Conservation (phyloP, 2,329 filamentous ascomycete genomes). For the Pseudogymnoascus sp. region DNA sequence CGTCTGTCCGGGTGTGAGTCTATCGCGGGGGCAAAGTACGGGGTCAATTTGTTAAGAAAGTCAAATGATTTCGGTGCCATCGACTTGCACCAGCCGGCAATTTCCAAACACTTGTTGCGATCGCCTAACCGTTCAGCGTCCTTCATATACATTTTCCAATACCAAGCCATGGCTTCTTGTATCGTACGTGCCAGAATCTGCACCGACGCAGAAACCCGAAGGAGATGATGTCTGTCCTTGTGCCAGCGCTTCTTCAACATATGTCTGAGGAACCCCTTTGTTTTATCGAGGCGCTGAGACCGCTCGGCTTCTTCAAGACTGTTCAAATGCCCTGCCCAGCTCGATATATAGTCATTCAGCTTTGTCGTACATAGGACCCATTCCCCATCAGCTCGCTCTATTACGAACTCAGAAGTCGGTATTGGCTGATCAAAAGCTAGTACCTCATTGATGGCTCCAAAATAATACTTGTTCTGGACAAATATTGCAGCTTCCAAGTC, state of each 20-base stretch:
- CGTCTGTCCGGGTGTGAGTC: background rate
- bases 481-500: background rate
- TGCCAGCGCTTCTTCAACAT: background rate
- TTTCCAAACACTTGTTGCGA: background rate
- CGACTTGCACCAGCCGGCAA: background rate
- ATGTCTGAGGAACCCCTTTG: background rate
- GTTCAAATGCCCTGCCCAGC: background rate
- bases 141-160: background rate
- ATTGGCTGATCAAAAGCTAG: background rate
- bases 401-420: background rate
- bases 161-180: background rate
- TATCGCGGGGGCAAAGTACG: background rate
- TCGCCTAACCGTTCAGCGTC: background rate
- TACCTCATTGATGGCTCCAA: background rate
- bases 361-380: background rate
- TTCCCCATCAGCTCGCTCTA: background rate
- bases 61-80: background rate
- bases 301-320: background rate
- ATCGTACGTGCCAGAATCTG: conserved; percentile 2
- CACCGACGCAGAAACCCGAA: background rate
- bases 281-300: background rate
- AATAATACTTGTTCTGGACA: conserved; percentile 6
- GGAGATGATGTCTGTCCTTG: background rate
- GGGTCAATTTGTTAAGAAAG: background rate
- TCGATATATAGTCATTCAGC: background rate